Evolutionary conservation across 1,284 basidiomycete genomes (phyloP), one percentile per base, ranked within the genome.

Genomic region (Cystobasidiaceae sp.): DNA sequence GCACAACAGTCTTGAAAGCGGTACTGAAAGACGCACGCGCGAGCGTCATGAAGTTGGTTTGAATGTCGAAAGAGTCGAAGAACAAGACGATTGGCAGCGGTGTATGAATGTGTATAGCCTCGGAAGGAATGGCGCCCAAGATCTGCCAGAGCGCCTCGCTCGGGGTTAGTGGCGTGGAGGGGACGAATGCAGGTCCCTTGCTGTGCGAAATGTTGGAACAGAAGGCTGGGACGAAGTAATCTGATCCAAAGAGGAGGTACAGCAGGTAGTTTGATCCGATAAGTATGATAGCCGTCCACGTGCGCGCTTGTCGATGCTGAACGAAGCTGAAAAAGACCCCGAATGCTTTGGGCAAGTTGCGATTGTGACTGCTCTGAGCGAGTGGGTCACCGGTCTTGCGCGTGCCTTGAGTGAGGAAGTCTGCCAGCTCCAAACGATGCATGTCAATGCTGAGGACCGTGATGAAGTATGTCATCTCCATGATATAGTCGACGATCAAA

Each of bases 401-500:
- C n/a, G 52, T 54, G 37, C 65, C 65, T 21, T 67, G 65, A 13
- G 21, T 50, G 25, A 92, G 79, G 4, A 92, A 79, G 73, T 92
- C 87, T 67, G 87, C 84, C 43, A 92, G 80, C 86, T 93, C 91
- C 27, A 94, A 79, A 50, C 91, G 85, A 70, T 93, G 90, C 60
- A 93, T 85, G 78, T 94, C 91, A 71, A 94, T 92, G 4, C 88
- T 89, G 25, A 94, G 79, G 19, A 94, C 89, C 17, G 91, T 88
- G 70, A 91, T 81, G 77, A 93, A 94, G 77, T 93, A 92, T 0
- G 90, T 92, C 75, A 93, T 89, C 23, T 92, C 88, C 61, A 94
- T 80, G 77, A 93, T 96, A 89, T 91, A 97, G 76, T 97, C 93
- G 28, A 92, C 91, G 37, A 97, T 86, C 37, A 97, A 83, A 6